Base-by-base conservation (phyloP, 371 early-diverging fungal genomes). In the Rhizomucor miehei region DNA sequence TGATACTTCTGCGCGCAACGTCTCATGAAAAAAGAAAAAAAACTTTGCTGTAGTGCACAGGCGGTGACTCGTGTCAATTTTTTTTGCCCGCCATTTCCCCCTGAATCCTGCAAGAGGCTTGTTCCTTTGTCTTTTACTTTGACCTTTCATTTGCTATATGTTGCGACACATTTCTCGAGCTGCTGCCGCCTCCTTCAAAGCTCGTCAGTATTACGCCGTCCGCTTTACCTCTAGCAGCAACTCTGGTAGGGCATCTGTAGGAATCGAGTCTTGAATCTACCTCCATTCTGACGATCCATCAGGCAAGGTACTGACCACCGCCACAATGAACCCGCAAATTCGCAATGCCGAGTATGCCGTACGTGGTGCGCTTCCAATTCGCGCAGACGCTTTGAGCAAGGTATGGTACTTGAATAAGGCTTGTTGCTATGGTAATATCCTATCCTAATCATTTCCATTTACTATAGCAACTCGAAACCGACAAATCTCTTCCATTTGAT, bases 341-440 rank as follows among this genome's bases (percentile, higher is more conserved):
- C 79, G 74, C 54, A 74, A 81, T 34, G 89, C 90, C 54, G 91
- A 97, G 63, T 98, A 98, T 67, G 98, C 99, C 25, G 99, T 98
- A 6, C 90, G 99, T 52, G 99, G 99, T 40, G 95, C 88, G 54
- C 75, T 95, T 21, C 96, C 99, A 21, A 94, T 98, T 62, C 88
- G 92, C 35, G 95, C 97, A 12, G 99, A 98, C 55, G 79, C 86
- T 52, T 77, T 98, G 52, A 77, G 76, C 41, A 75, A 86, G 73
- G 90, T 91, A 73, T 48, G 51, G 52, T 44, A 17, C 23, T 20
- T 9, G 19, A 9, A 10, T 38, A 14, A 10, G 38, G 38, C 38
- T 10, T 38, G 38, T 14, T 38, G 38, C 38, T 38, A 38, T 44
- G 44, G 44, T 11, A 16, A 44, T 44, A 16, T 44, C 8, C 16